Evolutionary conservation across 2,329 filamentous ascomycete species (phyloP).

Genomic region (Colletotrichum lini): DNA sequence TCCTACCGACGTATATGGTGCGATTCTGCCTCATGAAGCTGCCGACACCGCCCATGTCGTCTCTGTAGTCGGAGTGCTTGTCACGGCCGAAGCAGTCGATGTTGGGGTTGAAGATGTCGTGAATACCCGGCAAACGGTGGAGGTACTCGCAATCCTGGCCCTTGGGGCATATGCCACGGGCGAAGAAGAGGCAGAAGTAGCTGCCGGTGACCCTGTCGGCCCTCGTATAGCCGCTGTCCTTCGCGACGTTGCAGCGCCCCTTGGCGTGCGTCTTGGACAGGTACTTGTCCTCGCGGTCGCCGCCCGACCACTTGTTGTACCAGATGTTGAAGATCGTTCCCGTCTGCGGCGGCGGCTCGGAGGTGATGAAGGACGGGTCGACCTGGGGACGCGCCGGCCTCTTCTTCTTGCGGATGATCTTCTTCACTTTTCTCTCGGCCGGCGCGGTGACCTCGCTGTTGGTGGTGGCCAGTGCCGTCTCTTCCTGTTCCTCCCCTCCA

Average conservation of each 20-base stretch:
- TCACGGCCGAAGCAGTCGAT: constrained; percentile 96
- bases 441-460: constrained; percentile 63
- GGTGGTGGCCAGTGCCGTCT: constrained; percentile 51
- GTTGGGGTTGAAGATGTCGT: constrained; percentile 93
- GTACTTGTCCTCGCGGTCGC: constrained; percentile 93
- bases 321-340: constrained; percentile 98
- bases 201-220: constrained; percentile 83
- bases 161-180: constrained; percentile 78
- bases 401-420: constrained; percentile 92
- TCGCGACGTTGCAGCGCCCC: constrained; percentile 87
- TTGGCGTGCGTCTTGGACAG: constrained; percentile 86
- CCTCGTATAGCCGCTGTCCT: constrained; percentile 83
- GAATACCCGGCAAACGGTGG: constrained; percentile 87
- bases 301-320: constrained; percentile 99
- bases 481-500: constrained; percentile 33
- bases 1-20: constrained; percentile 92
- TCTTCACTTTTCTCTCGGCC: constrained; percentile 80
- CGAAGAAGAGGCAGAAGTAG: constrained; percentile 93
- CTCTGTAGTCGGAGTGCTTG: constrained; percentile 92
- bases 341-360: constrained; percentile 90
- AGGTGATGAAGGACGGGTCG: constrained; percentile 85
- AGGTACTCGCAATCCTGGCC: constrained; percentile 96
- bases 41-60: constrained; percentile 98
- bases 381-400: constrained; percentile 92
- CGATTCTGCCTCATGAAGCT: constrained; percentile 94